A percentile compares a stretch with the other conserved stretches of the same genome.
These are phyloP conservation scores for Poa annua DNA, from an alignment of 176 grass and related monocot genomes.

Conservation along the genomic window DNA sequence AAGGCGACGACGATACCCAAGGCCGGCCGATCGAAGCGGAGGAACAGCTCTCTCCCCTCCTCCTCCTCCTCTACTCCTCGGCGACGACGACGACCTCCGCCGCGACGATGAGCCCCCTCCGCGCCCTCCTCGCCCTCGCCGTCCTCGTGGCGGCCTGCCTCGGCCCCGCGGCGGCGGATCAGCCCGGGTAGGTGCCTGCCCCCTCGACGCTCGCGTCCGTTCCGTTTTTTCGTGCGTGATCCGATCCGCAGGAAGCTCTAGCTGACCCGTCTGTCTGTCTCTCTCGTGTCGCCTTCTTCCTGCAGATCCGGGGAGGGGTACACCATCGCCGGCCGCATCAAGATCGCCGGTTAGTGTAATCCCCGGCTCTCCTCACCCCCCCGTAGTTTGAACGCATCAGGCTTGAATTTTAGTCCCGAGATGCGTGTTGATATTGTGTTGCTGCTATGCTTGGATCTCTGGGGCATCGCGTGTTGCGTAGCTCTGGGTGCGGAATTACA, in stretches of 20 bases:
- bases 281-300: not conserved
- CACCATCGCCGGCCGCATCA: conserved; percentile 78
- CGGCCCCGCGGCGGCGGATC: conserved; percentile 22
- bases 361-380: not conserved
- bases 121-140: not conserved
- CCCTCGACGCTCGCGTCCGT: not conserved
- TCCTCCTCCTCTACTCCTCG: not conserved
- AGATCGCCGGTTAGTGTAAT: conserved; percentile 65
- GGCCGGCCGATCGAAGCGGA: not conserved
- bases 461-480: not conserved
- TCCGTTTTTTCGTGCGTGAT: conserved; percentile 36
- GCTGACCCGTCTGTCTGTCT: conserved; percentile 5
- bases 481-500: not conserved
- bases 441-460: conserved; percentile 8
- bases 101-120: conserved; percentile 31
- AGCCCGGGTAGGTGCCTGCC: conserved; percentile 38
- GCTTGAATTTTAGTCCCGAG: not conserved
- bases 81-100: conserved; percentile 31
- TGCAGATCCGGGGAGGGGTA: conserved; percentile 72
- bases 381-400: not conserved
- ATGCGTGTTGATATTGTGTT: not conserved
- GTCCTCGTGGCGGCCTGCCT: conserved; percentile 30
- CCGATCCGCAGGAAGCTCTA: conserved; percentile 11
- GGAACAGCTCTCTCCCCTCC: not conserved
- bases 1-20: not conserved